Base-by-base conservation (phyloP, 139 green algal species). In the Picochlorum sp. region DNA sequence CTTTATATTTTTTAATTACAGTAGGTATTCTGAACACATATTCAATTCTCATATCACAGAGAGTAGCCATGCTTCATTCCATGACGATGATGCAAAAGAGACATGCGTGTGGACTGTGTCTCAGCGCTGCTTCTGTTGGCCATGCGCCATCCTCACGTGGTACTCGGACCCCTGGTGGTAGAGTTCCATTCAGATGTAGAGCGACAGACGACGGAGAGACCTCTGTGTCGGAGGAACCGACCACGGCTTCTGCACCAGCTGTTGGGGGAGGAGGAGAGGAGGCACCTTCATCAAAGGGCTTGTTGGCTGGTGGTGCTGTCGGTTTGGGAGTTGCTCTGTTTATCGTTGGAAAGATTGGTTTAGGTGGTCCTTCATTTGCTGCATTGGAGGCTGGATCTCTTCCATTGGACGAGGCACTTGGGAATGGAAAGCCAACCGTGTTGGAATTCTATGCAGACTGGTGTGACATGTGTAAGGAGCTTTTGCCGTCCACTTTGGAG, bases 361-460 rank as follows among this genome's bases (percentile, higher is more conserved):
- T 67, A 10, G 77, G 72, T 0, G 67, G 62, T 1, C 71, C 83
- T 7, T 82, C 83, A 4, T 77, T 94, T 20, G 75, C 77, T 2
- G 75, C 74, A 6, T 64, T 96, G 14, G 81, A 91, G 69, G 54
- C 67, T 11, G 56, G 61, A 6, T 66, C 87, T 0, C 63, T 89
- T 15, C 83, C 88, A 1, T 67, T 95, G 1, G 86, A 96, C 45
- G 60, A 69, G 2, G 90, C 90, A 0, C 77, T 95, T 14, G 41
- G 26, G 6, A 97, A 95, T 60, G 84, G 83, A 23, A 72, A 70
- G 18, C 90, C 90, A 2, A 96, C 86, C 2, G 72, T 97, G 6
- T 63, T 98, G 21, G 93, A 99, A 70, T 98, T 99, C 56, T 98
- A 98, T 67, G 59, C 65, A 44, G 65, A 63, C 57, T 67, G 31